phyloP scores from a whole-genome alignment of 192 early-diverging fungal species.

The Physocladia obscura region DNA sequence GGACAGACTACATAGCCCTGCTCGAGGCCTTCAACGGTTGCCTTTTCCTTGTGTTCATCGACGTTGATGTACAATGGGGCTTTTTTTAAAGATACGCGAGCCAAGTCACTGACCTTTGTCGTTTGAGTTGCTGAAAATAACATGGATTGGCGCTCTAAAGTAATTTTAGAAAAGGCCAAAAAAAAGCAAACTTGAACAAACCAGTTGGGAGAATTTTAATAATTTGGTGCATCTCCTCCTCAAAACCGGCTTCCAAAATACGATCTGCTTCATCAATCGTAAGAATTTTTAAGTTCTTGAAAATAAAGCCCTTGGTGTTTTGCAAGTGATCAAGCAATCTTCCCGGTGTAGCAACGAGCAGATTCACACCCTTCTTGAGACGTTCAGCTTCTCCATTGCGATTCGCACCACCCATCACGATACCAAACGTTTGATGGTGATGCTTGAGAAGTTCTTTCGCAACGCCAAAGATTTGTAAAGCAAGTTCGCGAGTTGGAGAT shows the following conservation, averaged over 20 bases:
- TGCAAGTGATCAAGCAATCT: slow-evolving; percentile 97
- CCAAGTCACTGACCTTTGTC: slow-evolving; percentile 96
- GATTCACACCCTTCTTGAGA: slow-evolving; percentile 92
- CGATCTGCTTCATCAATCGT: slow-evolving; percentile 91
- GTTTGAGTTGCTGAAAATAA: slow-evolving; percentile 99
- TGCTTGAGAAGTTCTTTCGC: slow-evolving; percentile 91
- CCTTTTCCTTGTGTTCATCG: slow-evolving; percentile 90
- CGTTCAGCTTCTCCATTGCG: slow-evolving; percentile 95
- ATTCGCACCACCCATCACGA: slow-evolving; percentile 98
- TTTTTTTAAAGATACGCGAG: slow-evolving; percentile 94
- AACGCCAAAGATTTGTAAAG: slow-evolving; percentile 98
- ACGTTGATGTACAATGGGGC: slow-evolving; percentile 99
- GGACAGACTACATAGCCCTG: slow-evolving; percentile 97
- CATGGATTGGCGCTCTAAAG: slow-evolving; percentile 88
- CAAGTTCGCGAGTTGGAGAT: slow-evolving; percentile 97
- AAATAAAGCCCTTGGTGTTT: slow-evolving; percentile 94
- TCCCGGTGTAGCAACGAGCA: slow-evolving; percentile 94
- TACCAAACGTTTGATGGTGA: slow-evolving; percentile 97
- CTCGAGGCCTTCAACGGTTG: slow-evolving; percentile 93
- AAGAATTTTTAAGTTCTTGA: slow-evolving; percentile 90
- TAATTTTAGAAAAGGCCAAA: not conserved
- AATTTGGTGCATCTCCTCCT: slow-evolving; percentile 98
- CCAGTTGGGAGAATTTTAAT: slow-evolving; percentile 87
- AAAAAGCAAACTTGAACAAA: slow-evolving; percentile 23
- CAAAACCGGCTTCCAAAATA: slow-evolving; percentile 97